Evolutionary conservation across 2,329 filamentous ascomycete genomes (phyloP).

Genomic region (Apiospora hydei): DNA sequence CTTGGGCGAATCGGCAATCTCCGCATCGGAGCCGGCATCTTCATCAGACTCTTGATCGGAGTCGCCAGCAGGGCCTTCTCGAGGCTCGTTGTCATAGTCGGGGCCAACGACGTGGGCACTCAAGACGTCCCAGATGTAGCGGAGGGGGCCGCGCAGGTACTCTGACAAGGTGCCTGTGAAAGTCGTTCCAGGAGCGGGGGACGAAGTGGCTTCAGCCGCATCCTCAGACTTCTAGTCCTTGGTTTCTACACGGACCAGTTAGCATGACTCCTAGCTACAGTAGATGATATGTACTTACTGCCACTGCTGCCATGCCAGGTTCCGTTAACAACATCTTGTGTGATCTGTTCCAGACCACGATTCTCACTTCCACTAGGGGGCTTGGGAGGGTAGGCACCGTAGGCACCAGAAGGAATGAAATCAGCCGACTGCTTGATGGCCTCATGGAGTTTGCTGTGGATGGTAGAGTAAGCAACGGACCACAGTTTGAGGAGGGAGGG

Average conservation of each 20-base stretch:
- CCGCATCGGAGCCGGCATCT: neutral
- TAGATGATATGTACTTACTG: neutral
- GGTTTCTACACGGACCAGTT: neutral
- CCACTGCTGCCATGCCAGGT: neutral
- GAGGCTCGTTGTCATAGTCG: neutral
- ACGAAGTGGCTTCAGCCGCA: neutral
- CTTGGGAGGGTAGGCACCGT: neutral
- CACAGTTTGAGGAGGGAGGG: conserved; percentile 26
- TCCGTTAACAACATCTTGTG: conserved; percentile 4
- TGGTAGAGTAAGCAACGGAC: neutral
- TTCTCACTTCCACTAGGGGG: conserved; percentile 3
- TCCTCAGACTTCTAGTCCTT: conserved; percentile 15
- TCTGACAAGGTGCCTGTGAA: neutral
- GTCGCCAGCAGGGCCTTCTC: neutral
- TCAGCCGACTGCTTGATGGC: conserved; percentile 6
- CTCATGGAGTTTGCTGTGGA: conserved; percentile 1
- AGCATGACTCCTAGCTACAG: neutral
- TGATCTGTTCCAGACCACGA: conserved; percentile 13
- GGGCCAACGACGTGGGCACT: neutral
- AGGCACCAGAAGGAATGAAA: neutral
- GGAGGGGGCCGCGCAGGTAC: conserved; percentile 7
- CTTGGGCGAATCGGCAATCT: neutral
- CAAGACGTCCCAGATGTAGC: neutral
- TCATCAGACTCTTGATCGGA: neutral
- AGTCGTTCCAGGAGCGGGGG: neutral